phyloP scores from a whole-genome alignment of 225 moss, liverwort and hornwort genomes.

The Anthoceros angustus region DNA sequence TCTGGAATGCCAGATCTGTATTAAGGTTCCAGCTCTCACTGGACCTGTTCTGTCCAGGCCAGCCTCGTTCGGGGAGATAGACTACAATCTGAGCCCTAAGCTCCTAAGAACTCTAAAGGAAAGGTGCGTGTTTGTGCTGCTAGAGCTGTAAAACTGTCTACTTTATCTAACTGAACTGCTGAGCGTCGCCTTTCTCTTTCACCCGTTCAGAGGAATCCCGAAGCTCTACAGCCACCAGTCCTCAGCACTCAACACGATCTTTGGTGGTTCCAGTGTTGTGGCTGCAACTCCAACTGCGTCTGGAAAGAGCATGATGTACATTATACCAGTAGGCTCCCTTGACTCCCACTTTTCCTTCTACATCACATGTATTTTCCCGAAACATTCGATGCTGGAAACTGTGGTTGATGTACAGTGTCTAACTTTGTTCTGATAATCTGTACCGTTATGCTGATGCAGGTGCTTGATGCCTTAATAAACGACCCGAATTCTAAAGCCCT shows the following conservation, averaged over 20 bases:
- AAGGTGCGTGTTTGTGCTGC: conserved; percentile 16
- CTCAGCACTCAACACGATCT: conserved; percentile 45
- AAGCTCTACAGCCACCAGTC: conserved; percentile 44
- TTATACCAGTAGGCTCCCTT: conserved; percentile 23
- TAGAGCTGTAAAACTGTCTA: neutral
- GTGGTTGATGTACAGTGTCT: neutral
- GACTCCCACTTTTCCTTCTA: neutral
- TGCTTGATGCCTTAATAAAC: conserved; percentile 45
- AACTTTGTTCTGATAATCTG: neutral
- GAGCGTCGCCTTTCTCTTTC: conserved; percentile 5
- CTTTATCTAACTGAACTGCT: neutral
- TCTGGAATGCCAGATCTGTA: neutral
- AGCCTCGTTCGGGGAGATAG: conserved; percentile 27
- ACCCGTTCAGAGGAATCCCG: conserved; percentile 25
- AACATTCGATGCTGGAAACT: neutral
- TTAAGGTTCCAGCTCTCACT: neutral
- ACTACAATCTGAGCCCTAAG: conserved; percentile 43
- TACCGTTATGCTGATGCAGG: conserved; percentile 9
- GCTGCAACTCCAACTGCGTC: conserved; percentile 58
- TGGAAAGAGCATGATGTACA: conserved; percentile 56
- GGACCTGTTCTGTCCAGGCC: conserved; percentile 18
- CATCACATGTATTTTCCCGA: neutral
- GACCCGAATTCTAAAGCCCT: conserved; percentile 40
- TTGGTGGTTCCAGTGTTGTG: conserved; percentile 51
- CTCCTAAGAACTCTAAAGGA: conserved; percentile 33